These are phyloP conservation scores for Eutrema japonicum DNA, from an alignment of 345 rosid species.

Conservation along the genomic window DNA sequence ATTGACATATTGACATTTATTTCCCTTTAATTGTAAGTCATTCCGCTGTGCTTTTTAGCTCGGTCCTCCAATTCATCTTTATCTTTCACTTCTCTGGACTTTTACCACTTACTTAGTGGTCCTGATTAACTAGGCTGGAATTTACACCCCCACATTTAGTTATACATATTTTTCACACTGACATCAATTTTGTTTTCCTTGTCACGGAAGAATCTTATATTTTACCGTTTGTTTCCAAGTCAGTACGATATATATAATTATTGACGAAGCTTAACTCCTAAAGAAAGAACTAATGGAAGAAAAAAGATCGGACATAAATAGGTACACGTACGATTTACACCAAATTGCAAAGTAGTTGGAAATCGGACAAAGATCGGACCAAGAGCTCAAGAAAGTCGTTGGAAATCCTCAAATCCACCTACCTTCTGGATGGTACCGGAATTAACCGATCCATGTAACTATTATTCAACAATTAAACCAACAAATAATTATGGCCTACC, in stretches of 20 bases:
- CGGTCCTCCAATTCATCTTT: too few relatives aligned
- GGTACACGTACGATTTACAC: background rate
- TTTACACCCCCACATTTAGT: too few relatives aligned
- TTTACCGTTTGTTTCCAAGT: background rate
- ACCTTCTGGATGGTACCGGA: constrained; percentile 19
- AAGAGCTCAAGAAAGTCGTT: constrained; percentile 24
- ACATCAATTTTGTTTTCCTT: background rate
- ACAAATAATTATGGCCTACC: constrained; percentile 34
- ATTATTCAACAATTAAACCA: constrained; percentile 16
- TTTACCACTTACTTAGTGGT: too few relatives aligned
- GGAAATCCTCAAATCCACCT: constrained; percentile 1
- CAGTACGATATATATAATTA: background rate
- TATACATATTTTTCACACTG: background rate
- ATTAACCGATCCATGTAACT: constrained; percentile 24
- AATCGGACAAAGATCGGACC: background rate
- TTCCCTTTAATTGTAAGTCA: too few relatives aligned
- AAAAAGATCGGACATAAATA: background rate
- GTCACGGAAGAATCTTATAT: background rate
- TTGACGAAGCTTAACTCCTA: background rate
- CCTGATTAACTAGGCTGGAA: too few relatives aligned
- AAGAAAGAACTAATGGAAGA: background rate
- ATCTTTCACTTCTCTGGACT: too few relatives aligned
- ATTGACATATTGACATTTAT: too few relatives aligned
- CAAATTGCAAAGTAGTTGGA: constrained; percentile 2
- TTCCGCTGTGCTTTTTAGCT: too few relatives aligned